Percentiles rank a stretch among this genome's conserved stretches.
Evolutionary conservation across 1,284 basidiomycete genomes (phyloP).

Genomic region (Agroathelia rolfsii): DNA sequence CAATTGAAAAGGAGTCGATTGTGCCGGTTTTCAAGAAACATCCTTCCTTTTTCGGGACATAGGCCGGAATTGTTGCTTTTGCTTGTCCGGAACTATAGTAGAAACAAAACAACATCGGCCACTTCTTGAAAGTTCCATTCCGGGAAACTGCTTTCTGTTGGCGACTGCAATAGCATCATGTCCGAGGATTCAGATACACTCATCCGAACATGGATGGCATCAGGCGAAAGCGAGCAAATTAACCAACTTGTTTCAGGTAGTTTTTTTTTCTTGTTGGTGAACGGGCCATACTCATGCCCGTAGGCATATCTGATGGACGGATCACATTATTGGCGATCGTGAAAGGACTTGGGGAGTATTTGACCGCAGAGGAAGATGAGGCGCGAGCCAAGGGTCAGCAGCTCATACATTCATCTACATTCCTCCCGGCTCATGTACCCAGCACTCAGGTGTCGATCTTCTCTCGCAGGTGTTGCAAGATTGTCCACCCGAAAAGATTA

Average conservation of each 20-base stretch:
- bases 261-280: constrained; percentile 12
- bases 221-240: constrained; percentile 51
- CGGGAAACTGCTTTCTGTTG: no score
- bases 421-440: no score
- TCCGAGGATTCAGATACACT: constrained; percentile 47
- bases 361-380: constrained; percentile 79
- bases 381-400: constrained; percentile 67
- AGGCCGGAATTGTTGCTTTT: no score
- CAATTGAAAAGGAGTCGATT: no score
- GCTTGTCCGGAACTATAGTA: no score
- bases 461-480: constrained; percentile 55
- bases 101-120: no score
- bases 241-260: constrained; percentile 50
- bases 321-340: constrained; percentile 76
- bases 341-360: constrained; percentile 75
- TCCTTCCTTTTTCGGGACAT: no score
- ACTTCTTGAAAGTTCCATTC: no score
- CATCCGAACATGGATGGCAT: constrained; percentile 68
- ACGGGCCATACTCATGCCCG: constrained; percentile 3
- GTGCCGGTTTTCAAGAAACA: no score
- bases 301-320: constrained; percentile 58
- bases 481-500: constrained; percentile 59
- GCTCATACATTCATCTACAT: constrained; percentile 11
- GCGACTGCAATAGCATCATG: no score
- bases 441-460: constrained; percentile 72